Conservation (phyloP, 345 rosid genomes). For the Lumnitzera littorea region DNA sequence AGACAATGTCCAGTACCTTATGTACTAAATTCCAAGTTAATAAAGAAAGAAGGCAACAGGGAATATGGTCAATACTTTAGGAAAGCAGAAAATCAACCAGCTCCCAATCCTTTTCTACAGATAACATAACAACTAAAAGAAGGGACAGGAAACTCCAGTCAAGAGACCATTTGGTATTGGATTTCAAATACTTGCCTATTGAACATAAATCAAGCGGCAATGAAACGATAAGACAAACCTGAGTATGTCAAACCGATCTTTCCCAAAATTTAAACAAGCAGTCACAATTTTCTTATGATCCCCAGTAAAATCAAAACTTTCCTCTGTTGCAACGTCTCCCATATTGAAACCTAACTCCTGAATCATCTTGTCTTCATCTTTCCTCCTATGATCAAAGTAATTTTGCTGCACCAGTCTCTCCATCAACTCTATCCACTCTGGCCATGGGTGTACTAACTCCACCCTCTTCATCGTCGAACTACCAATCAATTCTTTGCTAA, state of each 20-base stretch:
- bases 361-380: conserved; percentile 57
- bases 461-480: conserved; percentile 5
- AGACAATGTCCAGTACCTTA: too few relatives aligned
- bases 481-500: conserved; percentile 4
- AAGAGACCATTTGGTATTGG: too few relatives aligned
- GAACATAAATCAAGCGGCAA: background rate
- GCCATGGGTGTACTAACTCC: conserved; percentile 89
- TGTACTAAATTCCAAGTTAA: too few relatives aligned
- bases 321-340: conserved; percentile 16
- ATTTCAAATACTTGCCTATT: background rate
- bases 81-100: too few relatives aligned
- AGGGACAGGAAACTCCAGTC: too few relatives aligned
- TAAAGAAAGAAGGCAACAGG: too few relatives aligned
- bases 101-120: too few relatives aligned
- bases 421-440: conserved; percentile 97
- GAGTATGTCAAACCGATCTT: conserved; percentile 90
- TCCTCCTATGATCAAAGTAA: conserved; percentile 81
- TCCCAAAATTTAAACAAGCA: conserved; percentile 87
- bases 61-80: too few relatives aligned
- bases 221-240: conserved; percentile 38
- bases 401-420: conserved; percentile 78
- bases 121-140: too few relatives aligned
- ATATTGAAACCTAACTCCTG: conserved; percentile 48
- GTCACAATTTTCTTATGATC: conserved; percentile 71
- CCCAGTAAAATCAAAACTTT: conserved; percentile 42